A percentile compares a stretch with the other conserved stretches of the same genome.
Conservation (phyloP, 495 filamentous ascomycete species). For the Hyphodiscus hymeniophilus region DNA sequence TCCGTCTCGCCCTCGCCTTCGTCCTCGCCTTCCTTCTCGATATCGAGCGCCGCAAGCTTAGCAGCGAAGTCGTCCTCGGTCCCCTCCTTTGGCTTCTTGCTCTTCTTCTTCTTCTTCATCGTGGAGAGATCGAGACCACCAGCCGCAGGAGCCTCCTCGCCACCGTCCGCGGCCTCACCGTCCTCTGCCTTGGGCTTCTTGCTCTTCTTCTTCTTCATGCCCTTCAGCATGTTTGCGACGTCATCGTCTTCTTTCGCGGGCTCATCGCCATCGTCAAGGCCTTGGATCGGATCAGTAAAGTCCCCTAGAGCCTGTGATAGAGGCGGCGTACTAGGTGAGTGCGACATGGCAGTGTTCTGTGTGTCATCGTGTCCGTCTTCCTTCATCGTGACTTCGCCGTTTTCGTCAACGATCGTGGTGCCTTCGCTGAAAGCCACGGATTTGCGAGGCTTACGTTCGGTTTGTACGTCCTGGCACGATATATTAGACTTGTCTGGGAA, state of each 20-base stretch:
- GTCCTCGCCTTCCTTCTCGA: conserved; percentile 77
- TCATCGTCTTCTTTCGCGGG: conserved; percentile 38
- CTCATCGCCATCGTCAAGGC: conserved; percentile 15
- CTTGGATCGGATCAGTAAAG: conserved; percentile 38
- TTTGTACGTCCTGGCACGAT: conserved; percentile 20
- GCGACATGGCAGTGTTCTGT: conserved; percentile 60
- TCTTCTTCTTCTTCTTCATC: conserved; percentile 96
- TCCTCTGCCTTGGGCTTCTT: conserved; percentile 63
- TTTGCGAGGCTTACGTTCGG: conserved; percentile 63
- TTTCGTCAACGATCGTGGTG: conserved; percentile 71
- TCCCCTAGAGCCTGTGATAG: conserved; percentile 39
- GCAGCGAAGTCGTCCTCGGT: conserved; percentile 50
- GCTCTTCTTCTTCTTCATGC: conserved; percentile 76
- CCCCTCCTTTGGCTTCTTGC: conserved; percentile 63
- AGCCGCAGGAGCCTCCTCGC: conserved; percentile 40
- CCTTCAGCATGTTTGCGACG: conserved; percentile 68
- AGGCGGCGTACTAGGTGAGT: conserved; percentile 54
- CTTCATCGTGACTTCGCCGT: conserved; percentile 66
- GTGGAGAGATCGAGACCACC: conserved; percentile 60
- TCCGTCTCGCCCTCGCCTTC: conserved; percentile 47
- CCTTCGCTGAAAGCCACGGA: conserved; percentile 86
- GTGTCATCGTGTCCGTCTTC: conserved; percentile 51
- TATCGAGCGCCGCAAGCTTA: conserved; percentile 61
- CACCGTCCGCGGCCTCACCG: conserved; percentile 43
- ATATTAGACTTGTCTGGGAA: conserved; percentile 24